These are phyloP conservation scores for Penicillium sp. DNA, from an alignment of 2,329 filamentous ascomycete genomes.

Conservation along the genomic window DNA sequence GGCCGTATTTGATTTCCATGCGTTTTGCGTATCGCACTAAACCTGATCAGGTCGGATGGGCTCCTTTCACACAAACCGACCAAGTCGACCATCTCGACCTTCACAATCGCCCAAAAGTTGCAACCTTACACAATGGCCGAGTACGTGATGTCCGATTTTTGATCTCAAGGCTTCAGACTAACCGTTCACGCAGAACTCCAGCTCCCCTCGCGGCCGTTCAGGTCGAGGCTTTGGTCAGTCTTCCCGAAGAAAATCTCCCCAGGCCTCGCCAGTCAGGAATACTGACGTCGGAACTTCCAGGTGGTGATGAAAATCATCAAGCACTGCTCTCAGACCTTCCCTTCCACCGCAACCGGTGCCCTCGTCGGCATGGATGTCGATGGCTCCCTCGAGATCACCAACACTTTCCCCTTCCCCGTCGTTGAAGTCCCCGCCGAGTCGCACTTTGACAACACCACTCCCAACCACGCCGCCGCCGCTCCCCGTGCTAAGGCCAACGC, in stretches of 20 bases:
- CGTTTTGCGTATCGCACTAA: slow-evolving; percentile 22
- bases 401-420: slow-evolving; percentile 90
- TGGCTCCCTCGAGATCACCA: slow-evolving; percentile 83
- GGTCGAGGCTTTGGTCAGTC: slow-evolving; percentile 84
- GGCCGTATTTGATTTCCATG: background rate
- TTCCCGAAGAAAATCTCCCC: slow-evolving; percentile 35
- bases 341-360: slow-evolving; percentile 83
- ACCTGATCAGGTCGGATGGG: slow-evolving; percentile 21
- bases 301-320: slow-evolving; percentile 98
- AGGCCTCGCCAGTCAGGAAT: slow-evolving; percentile 28
- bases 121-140: slow-evolving; percentile 27
- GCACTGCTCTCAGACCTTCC: slow-evolving; percentile 85
- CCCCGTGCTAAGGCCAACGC: slow-evolving; percentile 90
- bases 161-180: slow-evolving; percentile 9
- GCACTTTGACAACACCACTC: slow-evolving; percentile 69
- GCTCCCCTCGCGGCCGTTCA: slow-evolving; percentile 81
- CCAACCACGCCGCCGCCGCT: slow-evolving; percentile 78
- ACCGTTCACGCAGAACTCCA: slow-evolving; percentile 56
- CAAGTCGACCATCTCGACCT: slow-evolving; percentile 19
- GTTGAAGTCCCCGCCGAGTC: slow-evolving; percentile 70
- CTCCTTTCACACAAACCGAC: slow-evolving; percentile 29
- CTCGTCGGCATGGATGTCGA: slow-evolving; percentile 91
- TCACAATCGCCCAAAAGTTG: slow-evolving; percentile 20
- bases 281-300: slow-evolving; percentile 49
- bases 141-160: slow-evolving; percentile 13